Evolutionary conservation across 148 eudicot species (phyloP).

Genomic region (Diospyros lotus): DNA sequence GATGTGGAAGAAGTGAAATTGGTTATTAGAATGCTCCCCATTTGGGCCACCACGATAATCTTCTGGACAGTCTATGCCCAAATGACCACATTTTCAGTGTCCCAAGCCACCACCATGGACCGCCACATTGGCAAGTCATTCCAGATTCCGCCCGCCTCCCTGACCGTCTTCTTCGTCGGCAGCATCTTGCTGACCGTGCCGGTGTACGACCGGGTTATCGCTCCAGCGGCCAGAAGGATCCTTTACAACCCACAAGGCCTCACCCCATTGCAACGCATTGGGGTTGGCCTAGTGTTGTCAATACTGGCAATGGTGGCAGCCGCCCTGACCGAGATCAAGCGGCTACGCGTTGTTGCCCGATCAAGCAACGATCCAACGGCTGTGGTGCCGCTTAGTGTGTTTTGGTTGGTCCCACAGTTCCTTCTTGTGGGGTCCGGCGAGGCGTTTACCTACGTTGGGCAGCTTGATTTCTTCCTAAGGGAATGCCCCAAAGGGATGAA

Average conservation of each 20-base stretch:
- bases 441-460: conserved; percentile 85
- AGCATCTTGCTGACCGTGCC: conserved; percentile 77
- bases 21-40: conserved; percentile 78
- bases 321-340: conserved; percentile 56
- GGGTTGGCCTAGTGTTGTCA: conserved; percentile 52
- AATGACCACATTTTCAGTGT: conserved; percentile 88
- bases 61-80: conserved; percentile 95
- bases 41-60: conserved; percentile 93
- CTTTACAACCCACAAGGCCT: too few species aligned
- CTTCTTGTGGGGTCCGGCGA: conserved; percentile 81
- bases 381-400: conserved; percentile 54
- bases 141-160: conserved; percentile 77
- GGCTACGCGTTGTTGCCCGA: conserved; percentile 32
- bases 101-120: conserved; percentile 88
- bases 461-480: conserved; percentile 62
- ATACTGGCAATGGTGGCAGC: conserved; percentile 68
- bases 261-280: too few species aligned
- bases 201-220: neutral
- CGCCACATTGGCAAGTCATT: conserved; percentile 63
- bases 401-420: conserved; percentile 78
- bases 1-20: conserved; percentile 92
- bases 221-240: too few species aligned
- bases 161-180: conserved; percentile 71
- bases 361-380: conserved; percentile 26
- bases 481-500: conserved; percentile 98